Conservation (phyloP, 2,329 filamentous ascomycete genomes). For the Sporothrix luriei region DNA sequence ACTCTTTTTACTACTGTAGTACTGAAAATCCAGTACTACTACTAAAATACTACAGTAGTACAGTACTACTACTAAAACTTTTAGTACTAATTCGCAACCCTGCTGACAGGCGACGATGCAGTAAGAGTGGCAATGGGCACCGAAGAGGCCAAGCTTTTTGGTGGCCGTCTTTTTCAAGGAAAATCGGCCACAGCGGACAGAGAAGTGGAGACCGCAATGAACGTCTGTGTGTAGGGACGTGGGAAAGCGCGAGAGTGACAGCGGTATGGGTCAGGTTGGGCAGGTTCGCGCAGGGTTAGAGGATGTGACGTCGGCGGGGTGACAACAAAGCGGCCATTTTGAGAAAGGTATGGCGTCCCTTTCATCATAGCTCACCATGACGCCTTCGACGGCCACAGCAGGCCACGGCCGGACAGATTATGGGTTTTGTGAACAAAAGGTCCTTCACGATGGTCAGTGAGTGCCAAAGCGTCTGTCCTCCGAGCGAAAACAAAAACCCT, state of each 20-base stretch:
- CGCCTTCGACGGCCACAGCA: not conserved
- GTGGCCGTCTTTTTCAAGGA: not conserved
- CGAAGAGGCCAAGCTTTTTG: not conserved
- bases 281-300: constrained; percentile 1
- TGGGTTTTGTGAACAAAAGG: not conserved
- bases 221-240: no score
- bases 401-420: not conserved
- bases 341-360: no score
- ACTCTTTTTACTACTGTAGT: no score
- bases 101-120: not conserved
- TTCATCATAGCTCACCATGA: no score
- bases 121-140: not conserved
- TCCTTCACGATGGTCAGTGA: constrained; percentile 9
- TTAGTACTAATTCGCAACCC: no score
- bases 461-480: no score
- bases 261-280: not conserved
- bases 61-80: no score
- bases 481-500: no score
- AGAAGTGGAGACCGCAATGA: not conserved
- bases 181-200: not conserved
- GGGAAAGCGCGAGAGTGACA: not conserved
- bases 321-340: not conserved
- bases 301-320: constrained; percentile 25
- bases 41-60: no score
- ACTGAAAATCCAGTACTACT: no score